Conservation (phyloP, 2,329 filamentous ascomycete species). For the Coleophoma crateriformis region DNA sequence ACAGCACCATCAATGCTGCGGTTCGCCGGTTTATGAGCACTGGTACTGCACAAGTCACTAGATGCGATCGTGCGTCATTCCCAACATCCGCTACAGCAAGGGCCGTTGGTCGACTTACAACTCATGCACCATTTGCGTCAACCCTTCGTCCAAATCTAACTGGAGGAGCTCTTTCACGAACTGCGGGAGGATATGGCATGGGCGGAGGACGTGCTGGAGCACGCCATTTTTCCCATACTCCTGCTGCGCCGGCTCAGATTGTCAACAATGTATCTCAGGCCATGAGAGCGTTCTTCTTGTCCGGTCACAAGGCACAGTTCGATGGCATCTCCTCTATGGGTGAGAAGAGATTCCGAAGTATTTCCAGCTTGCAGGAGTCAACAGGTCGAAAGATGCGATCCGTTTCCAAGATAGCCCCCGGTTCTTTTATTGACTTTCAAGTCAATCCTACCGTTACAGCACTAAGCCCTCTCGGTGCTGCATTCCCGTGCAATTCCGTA, state of each 20-base stretch:
- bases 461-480: constrained; percentile 63
- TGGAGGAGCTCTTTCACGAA: constrained; percentile 76
- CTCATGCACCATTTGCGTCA: constrained; percentile 79
- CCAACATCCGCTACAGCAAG: constrained; percentile 50
- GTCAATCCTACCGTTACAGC: constrained; percentile 88
- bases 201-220: constrained; percentile 66
- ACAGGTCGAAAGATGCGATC: constrained; percentile 61
- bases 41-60: constrained; percentile 24
- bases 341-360: constrained; percentile 71
- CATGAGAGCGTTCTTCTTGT: constrained; percentile 87
- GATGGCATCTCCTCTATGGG: constrained; percentile 71
- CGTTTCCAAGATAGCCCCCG: constrained; percentile 52
- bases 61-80: constrained; percentile 44
- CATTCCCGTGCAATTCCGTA: constrained; percentile 37
- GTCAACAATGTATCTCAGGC: constrained; percentile 93
- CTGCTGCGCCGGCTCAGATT: constrained; percentile 81
- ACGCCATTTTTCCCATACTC: constrained; percentile 85
- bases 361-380: constrained; percentile 72
- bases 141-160: constrained; percentile 89
- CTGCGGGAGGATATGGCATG: constrained; percentile 81
- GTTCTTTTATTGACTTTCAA: constrained; percentile 83
- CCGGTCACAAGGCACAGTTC: constrained; percentile 81
- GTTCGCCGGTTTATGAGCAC: constrained; percentile 32
- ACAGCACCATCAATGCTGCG: constrained; percentile 45
- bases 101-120: constrained; percentile 58